Conservation (phyloP, 106 monocot genomes). For the Posidonia australis region DNA sequence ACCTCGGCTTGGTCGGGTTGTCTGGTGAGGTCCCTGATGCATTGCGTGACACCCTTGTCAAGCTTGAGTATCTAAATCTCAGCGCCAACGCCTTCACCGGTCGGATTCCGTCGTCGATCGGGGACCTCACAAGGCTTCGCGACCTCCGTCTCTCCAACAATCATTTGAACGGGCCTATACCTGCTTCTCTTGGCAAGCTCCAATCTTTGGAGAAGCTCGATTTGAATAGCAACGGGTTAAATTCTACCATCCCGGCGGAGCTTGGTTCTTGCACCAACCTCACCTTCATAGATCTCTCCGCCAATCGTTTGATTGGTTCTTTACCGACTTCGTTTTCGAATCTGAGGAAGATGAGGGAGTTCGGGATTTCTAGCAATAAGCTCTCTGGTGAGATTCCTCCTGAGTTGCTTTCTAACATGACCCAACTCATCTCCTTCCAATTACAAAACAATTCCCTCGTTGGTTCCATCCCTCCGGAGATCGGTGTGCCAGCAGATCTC, state of each 20-base stretch:
- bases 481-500: conserved; percentile 26
- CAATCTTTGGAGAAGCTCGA: conserved; percentile 24
- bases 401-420: no score
- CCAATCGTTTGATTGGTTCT: no score
- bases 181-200: conserved; percentile 38
- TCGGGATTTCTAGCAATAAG: conserved; percentile 29
- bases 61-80: conserved; percentile 49
- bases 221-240: conserved; percentile 13
- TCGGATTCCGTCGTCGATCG: conserved; percentile 28
- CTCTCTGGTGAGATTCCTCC: no score
- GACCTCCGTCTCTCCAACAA: conserved; percentile 28
- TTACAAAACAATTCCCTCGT: conserved; percentile 33
- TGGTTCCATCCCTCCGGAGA: conserved; percentile 36
- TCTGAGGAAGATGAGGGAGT: conserved; percentile 11
- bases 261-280: conserved; percentile 43
- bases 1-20: conserved; percentile 31
- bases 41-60: conserved; percentile 16
- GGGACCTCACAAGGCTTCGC: conserved; percentile 24
- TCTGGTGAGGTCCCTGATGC: conserved; percentile 30
- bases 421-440: no score
- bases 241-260: conserved; percentile 38
- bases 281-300: conserved; percentile 28
- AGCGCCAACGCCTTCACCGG: conserved; percentile 40
- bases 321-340: conserved; percentile 16
- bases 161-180: conserved; percentile 40